Conservation (phyloP, 2,329 filamentous ascomycete species). For the Calonectria leucothoes region DNA sequence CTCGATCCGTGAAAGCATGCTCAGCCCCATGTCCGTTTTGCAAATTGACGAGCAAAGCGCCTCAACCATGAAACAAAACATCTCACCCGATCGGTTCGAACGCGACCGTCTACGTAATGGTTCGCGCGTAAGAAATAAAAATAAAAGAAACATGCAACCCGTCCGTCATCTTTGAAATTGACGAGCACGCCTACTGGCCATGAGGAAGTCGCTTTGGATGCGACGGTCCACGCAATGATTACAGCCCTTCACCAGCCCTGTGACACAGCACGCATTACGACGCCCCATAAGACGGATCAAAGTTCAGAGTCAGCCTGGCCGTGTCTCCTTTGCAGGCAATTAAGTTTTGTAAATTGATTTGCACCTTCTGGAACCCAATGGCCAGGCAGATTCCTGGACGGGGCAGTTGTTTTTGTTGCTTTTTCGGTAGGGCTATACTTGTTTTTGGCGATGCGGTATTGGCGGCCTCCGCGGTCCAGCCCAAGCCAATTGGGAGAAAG, state of each 20-base stretch:
- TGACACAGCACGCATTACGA: not conserved
- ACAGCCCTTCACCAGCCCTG: not conserved
- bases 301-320: not conserved
- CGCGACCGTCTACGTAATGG: not conserved
- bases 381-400: not conserved
- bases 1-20: not conserved
- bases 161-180: not conserved
- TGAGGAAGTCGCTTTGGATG: not conserved
- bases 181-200: not conserved
- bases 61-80: too few relatives aligned
- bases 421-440: not conserved
- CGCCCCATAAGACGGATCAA: not conserved
- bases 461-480: not conserved
- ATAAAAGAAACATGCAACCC: too few relatives aligned
- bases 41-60: not conserved
- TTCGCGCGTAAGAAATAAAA: not conserved
- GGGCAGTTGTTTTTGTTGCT: not conserved
- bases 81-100: not conserved
- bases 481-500: not conserved
- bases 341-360: not conserved
- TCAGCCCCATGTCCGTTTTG: not conserved
- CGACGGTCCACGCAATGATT: not conserved
- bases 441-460: not conserved
- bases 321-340: not conserved
- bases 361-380: not conserved